Conservation (phyloP, 768 basidiomycete genomes). For the Lentinula sp. region DNA sequence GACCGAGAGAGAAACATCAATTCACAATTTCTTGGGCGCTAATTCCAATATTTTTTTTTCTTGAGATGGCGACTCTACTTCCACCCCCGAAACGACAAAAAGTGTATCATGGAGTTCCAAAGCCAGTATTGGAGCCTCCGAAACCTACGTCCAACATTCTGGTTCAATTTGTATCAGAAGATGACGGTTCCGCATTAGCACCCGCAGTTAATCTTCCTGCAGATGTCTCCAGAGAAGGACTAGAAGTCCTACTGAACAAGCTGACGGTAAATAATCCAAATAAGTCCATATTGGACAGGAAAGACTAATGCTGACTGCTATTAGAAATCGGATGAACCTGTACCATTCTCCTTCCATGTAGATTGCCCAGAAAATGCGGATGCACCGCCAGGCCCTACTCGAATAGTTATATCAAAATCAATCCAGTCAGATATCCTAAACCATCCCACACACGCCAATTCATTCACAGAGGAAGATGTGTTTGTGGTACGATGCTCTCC, state of each 20-base stretch:
- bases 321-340: conserved; percentile 59
- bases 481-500: conserved; percentile 88
- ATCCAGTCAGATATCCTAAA: conserved; percentile 76
- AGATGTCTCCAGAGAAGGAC: conserved; percentile 73
- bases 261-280: conserved; percentile 36
- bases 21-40: not conserved
- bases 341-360: conserved; percentile 90
- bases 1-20: not conserved
- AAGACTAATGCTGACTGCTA: conserved; percentile 5
- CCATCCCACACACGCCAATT: conserved; percentile 50
- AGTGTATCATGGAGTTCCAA: conserved; percentile 67
- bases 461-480: conserved; percentile 81
- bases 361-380: conserved; percentile 49
- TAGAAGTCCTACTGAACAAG: conserved; percentile 88
- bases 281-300: conserved; percentile 8
- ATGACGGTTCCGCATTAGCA: conserved; percentile 75
- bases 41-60: not conserved
- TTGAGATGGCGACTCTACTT: conserved; percentile 73
- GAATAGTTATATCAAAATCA: conserved; percentile 80
- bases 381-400: conserved; percentile 45
- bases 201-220: conserved; percentile 88
- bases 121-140: conserved; percentile 47
- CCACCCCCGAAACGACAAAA: conserved; percentile 90
- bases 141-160: conserved; percentile 61
- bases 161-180: conserved; percentile 89